Conservation (phyloP, 257 asterid species). For the Coffea canephora region DNA sequence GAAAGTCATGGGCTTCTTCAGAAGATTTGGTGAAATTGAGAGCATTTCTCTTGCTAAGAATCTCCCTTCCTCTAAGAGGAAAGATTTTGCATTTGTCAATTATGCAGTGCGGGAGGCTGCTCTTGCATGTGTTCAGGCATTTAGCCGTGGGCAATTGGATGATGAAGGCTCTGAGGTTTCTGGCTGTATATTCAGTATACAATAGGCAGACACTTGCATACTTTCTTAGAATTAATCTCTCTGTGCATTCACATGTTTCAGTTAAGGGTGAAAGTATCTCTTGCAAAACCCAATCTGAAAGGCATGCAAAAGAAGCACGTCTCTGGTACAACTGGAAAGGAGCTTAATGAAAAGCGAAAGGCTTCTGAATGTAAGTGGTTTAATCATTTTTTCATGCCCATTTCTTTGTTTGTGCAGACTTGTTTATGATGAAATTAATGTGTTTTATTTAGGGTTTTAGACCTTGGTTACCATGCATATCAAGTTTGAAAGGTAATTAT, state of each 20-base stretch:
- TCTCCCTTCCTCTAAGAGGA: constrained; percentile 55
- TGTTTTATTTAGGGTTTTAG: not conserved
- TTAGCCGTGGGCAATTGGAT: constrained; percentile 39
- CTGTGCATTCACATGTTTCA: constrained; percentile 27
- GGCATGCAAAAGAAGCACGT: constrained; percentile 36
- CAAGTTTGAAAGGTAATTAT: not conserved
- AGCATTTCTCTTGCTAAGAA: constrained; percentile 54
- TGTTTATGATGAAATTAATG: not conserved
- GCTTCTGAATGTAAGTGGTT: constrained; percentile 36
- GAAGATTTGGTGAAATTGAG: constrained; percentile 73
- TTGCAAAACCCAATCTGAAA: constrained; percentile 50
- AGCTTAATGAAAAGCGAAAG: constrained; percentile 32
- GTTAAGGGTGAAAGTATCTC: constrained; percentile 54
- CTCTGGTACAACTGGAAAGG: constrained; percentile 28
- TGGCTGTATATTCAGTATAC: constrained; percentile 1
- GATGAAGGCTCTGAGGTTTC: constrained; percentile 50
- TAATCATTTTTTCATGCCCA: not conserved
- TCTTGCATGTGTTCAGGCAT: constrained; percentile 56
- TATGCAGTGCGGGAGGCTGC: constrained; percentile 62
- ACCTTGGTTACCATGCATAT: not conserved
- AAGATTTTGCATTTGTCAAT: constrained; percentile 66
- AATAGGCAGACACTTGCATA: constrained; percentile 5
- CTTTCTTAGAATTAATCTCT: constrained; percentile 16
- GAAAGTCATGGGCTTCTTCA: constrained; percentile 47
- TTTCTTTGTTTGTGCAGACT: not conserved